Base-by-base conservation (phyloP, 805 yeast species). In the Starmerella vaccinii region DNA sequence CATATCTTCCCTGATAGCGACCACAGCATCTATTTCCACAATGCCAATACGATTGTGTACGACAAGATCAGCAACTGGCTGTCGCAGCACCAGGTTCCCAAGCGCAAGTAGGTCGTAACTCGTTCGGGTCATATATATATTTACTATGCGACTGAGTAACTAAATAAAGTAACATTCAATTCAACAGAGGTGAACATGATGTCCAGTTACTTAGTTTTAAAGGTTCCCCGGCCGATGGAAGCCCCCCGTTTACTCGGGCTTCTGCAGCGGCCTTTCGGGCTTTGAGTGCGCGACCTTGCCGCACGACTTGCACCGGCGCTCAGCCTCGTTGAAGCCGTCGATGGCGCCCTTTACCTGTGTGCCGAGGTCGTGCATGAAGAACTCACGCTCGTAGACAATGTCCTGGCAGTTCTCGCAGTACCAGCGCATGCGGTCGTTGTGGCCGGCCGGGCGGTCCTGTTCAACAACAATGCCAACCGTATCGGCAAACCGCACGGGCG, bases 1-100 rank as follows among this genome's bases (percentile, higher is more conserved):
- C 88, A 81, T 58, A 75, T 88, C 13, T 92, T 82, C 68, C 97
- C 98, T 0, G 98, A 92, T 65, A 84, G 95, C 22, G 90, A 89
- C 62, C 98, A 92, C 65, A 73, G 81, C 43, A 90, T 92, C 41
- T 67, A 66, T 46, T 80, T 73, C 63, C 94, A 92, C 67, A 86
- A 87, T 63, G 95, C 95, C 4, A 77, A 80, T 63, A 66, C 69
- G 12, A 73, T 88, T 33, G 82, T 92, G 9, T 85, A 76, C 63
- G 84, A 80, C 58, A 80, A 82, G 63, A 65, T 92, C 41, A 72
- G 73, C 55, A 64, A 67, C 48, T 89, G 97, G 97, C 83, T 58
- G 60, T 63, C 44, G 69, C 74, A 54, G 30, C 54, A 59, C 26
- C 60, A 55, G 37, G 29, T 38, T 6, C 40, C 40, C 8, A 37